Base-by-base conservation (phyloP, 2,329 filamentous ascomycete species). In the Trichoderma gracile region DNA sequence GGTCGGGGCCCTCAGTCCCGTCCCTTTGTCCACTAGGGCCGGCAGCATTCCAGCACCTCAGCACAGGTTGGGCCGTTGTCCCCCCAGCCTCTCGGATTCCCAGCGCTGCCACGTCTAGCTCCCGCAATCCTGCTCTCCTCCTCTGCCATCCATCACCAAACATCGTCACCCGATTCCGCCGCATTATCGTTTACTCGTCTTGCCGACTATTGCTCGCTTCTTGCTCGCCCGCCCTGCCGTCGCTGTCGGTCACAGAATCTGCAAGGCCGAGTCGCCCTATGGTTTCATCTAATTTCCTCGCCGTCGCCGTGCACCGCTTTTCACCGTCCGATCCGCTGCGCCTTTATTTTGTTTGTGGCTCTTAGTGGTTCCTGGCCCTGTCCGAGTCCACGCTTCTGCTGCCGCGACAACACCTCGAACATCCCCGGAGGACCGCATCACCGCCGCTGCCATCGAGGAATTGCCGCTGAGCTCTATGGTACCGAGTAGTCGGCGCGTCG, bases 71-170 rank as follows among this genome's bases (percentile, higher is more conserved):
- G 9, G 55, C n/a, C 25, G 54, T 53, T 53, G 46, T 38, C 33
- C 33, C 33, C 69, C 70, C 70, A 70, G 67, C 68, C 69, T 64
- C 55, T 68, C 61, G 40, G 50, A 59, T 64, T 55, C 40, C 55
- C 38, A 38, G 33, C 33, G 33, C 33, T 38, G 12, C 33, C 33
- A 38, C 33, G 66, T 71, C 69, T 54, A 57, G 17, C 57, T 63
- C 63, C 60, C 66, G 53, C 62, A 71, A 71, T 27, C 64, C 27
- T 52, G 33, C 53, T 50, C 67, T 42, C 69, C 67, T 61, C 64
- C 64, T 67, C 62, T 69, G 65, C 68, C 59, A 62, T 53, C 58
- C 68, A 66, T 66, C 62, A 47, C 59, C 66, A 67, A 67, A 33
- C 63, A 69, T 69, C 53, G 25, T 66, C 62, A 69, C 53, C 58